Evolutionary conservation across 1,139 yeast species (phyloP).

Genomic region (Yamadazyma pseudoaaseri): DNA sequence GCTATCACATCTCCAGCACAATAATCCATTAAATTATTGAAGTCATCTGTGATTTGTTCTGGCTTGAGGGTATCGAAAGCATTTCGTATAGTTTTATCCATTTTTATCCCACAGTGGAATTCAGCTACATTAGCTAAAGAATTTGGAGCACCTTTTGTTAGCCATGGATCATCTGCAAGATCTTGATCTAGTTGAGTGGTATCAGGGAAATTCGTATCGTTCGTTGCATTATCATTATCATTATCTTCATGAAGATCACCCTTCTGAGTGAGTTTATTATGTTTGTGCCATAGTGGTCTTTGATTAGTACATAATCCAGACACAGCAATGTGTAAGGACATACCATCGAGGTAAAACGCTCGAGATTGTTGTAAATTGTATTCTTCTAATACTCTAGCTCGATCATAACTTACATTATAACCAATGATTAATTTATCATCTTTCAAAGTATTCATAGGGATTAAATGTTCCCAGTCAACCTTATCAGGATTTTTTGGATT

Average conservation of each 20-base stretch:
- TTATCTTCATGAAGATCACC: slow-evolving; percentile 28
- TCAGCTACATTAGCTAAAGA: slow-evolving; percentile 79
- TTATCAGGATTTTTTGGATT: slow-evolving; percentile 22
- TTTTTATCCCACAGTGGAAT: slow-evolving; percentile 70
- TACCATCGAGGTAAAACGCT: slow-evolving; percentile 83
- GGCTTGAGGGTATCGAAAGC: slow-evolving; percentile 58
- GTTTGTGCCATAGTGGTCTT: slow-evolving; percentile 74
- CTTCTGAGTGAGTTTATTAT: slow-evolving; percentile 36
- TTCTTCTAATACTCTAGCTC: slow-evolving; percentile 84
- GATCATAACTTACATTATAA: slow-evolving; percentile 86
- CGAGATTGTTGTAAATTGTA: slow-evolving; percentile 65
- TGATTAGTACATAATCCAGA: slow-evolving; percentile 95
- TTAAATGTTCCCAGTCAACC: slow-evolving; percentile 57
- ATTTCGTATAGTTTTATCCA: slow-evolving; percentile 69
- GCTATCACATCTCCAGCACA: slow-evolving; percentile 84
- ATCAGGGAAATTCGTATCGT: slow-evolving; percentile 5
- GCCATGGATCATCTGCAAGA: slow-evolving; percentile 69
- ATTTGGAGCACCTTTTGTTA: slow-evolving; percentile 71
- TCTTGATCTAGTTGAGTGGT: slow-evolving; percentile 27
- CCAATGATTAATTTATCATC: slow-evolving; percentile 70
- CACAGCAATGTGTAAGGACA: slow-evolving; percentile 89
- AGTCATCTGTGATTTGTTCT: slow-evolving; percentile 52
- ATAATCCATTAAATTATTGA: slow-evolving; percentile 65
- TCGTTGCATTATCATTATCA: slow-evolving; percentile 17
- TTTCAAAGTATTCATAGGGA: slow-evolving; percentile 62